Evolutionary conservation across 768 basidiomycete genomes (phyloP).

Genomic region (Phaeolepiota aurea): DNA sequence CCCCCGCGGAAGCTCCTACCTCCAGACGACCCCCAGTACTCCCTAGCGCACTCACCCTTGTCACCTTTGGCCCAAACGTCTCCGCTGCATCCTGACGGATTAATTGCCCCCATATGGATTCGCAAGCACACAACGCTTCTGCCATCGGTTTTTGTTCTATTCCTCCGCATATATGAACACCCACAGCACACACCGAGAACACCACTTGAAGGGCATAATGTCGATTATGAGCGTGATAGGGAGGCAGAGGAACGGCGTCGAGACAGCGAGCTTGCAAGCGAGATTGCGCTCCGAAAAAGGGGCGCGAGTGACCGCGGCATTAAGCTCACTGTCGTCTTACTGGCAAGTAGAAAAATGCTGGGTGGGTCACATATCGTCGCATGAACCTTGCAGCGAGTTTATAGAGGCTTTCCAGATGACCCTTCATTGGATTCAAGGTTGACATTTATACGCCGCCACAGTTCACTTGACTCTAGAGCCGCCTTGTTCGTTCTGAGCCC

Average conservation of each 20-base stretch:
- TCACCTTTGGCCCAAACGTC: conserved; percentile 86
- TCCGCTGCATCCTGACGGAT: conserved; percentile 88
- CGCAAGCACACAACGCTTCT: conserved; percentile 89
- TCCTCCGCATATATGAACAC: conserved; percentile 74
- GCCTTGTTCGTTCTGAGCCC: conserved; percentile 94
- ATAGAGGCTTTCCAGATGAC: conserved; percentile 51
- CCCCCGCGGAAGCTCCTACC: conserved; percentile 77
- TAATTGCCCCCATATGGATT: conserved; percentile 98
- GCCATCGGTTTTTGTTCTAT: conserved; percentile 90
- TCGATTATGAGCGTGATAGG: conserved; percentile 46
- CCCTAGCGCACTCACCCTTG: conserved; percentile 75
- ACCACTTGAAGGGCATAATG: conserved; percentile 46
- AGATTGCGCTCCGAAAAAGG: conserved; percentile 76
- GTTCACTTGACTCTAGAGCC: conserved; percentile 84
- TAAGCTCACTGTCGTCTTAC: conserved; percentile 89
- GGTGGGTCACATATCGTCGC: conserved; percentile 38
- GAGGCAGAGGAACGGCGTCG: conserved; percentile 60
- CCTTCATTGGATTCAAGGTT: conserved; percentile 74
- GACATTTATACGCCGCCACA: conserved; percentile 81
- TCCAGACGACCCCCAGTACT: conserved; percentile 46
- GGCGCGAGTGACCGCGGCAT: conserved; percentile 76
- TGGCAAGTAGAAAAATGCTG: conserved; percentile 83
- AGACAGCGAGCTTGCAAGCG: conserved; percentile 73
- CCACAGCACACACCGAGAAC: conserved; percentile 34
- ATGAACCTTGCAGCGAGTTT: not conserved